Evolutionary conservation across 495 filamentous ascomycete genomes (phyloP).

Genomic region (Aspergillus campestris): DNA sequence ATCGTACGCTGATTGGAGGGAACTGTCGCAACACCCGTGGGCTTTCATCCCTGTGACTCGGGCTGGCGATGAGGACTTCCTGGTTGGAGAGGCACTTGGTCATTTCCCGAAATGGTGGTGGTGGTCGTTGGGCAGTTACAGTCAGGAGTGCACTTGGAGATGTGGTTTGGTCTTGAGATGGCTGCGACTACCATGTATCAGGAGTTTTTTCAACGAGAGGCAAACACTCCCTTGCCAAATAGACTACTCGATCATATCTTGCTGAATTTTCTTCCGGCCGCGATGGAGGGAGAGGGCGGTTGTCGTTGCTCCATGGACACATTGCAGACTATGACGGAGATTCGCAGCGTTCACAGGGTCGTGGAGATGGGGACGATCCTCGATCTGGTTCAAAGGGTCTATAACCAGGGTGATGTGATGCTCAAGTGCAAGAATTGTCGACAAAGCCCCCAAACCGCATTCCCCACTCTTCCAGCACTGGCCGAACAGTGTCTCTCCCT

Average conservation of each 20-base stretch:
- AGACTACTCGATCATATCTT: too few relatives aligned
- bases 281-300: constrained; percentile 9
- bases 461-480: constrained; percentile 16
- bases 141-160: neutral
- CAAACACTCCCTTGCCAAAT: neutral
- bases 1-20: neutral
- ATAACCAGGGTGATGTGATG: constrained; percentile 16
- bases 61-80: too few relatives aligned
- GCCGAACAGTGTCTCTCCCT: constrained; percentile 22
- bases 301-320: constrained; percentile 19
- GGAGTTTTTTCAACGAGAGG: too few relatives aligned
- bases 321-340: constrained; percentile 18
- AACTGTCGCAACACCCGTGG: too few relatives aligned
- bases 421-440: constrained; percentile 20
- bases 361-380: constrained; percentile 23
- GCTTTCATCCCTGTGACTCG: too few relatives aligned
- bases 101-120: too few relatives aligned
- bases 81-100: too few relatives aligned
- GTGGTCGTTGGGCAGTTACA: neutral
- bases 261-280: neutral
- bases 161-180: neutral
- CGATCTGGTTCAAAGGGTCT: constrained; percentile 18
- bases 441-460: constrained; percentile 12
- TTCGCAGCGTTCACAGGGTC: constrained; percentile 20
- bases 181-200: neutral